Base-by-base conservation (phyloP, 768 basidiomycete genomes). In the Xerocomus brunneocitrinus region DNA sequence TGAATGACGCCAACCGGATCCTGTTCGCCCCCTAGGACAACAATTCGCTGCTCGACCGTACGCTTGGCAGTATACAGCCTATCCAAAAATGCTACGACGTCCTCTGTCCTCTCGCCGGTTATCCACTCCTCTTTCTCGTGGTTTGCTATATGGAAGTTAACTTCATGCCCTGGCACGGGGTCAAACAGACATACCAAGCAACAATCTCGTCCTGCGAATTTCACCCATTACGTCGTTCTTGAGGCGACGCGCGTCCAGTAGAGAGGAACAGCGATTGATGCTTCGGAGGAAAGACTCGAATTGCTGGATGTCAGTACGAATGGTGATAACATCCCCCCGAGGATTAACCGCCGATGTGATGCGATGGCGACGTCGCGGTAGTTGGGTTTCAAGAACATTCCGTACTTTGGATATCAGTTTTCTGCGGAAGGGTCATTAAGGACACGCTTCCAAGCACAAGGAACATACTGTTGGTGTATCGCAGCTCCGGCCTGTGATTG, bases 221-320 rank as follows among this genome's bases (percentile, higher is more conserved):
- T 98, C 94, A n/a, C 90, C 82, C 57, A 88, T 83, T 34, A 99
- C 79, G 62, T 99, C 97, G 58, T 91, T 95, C 72, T 95, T 89
- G 36, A 98, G 71, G 24, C 95, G 78, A 50, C 93, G 79, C 3
- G 94, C 94, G 63, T 99, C 97, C 31, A 94, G 69, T 6, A 98
- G 74, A 4, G 88, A 94, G 10, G 87, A 87, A 61, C 85, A 85
- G 31, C 84, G 81, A 55, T 77, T 81, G 63, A 98, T 93, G 52
- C 92, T 91, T 31, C 84, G 81, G 47, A 98, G 73, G 68, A 98
- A 98, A 0, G 85, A 87, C 59, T 98, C 95, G 60, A 98, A 98
- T 52, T 94, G 87, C 43, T 85, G 84, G 8, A 80, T 62, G 61
- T 88, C 83, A 1, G 93, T 95, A 30, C 83, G 82, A 53, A 89